These are phyloP conservation scores for Cutaneotrichosporon mucoides DNA, from an alignment of 1,284 basidiomycete species.

Conservation along the genomic window DNA sequence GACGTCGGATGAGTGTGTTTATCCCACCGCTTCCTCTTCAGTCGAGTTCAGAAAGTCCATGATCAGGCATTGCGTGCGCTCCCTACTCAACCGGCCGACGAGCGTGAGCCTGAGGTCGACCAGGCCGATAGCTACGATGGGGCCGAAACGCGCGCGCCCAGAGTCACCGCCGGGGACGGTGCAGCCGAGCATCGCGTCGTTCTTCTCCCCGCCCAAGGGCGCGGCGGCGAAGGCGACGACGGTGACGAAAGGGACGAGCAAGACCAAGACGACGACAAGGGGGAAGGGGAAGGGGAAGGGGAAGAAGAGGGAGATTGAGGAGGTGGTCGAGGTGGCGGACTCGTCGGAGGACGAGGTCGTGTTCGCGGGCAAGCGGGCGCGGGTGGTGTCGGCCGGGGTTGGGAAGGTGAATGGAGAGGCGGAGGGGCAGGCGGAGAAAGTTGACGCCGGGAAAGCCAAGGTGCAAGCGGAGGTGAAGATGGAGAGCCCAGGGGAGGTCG, in stretches of 20 bases:
- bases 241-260: too few relatives aligned
- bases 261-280: too few relatives aligned
- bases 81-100: too few relatives aligned
- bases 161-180: constrained; percentile 14
- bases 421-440: neutral
- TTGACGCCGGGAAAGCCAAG: neutral
- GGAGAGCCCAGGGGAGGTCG: neutral
- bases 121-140: neutral
- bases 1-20: constrained; percentile 7
- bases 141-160: constrained; percentile 14
- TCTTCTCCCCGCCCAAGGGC: constrained; percentile 39
- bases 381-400: neutral
- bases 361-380: neutral
- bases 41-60: too few relatives aligned
- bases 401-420: neutral
- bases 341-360: constrained; percentile 29
- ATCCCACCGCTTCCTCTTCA: neutral
- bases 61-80: too few relatives aligned
- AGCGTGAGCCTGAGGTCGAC: neutral
- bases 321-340: constrained; percentile 32
- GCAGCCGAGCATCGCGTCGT: constrained; percentile 32
- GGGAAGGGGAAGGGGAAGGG: too few relatives aligned
- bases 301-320: neutral
- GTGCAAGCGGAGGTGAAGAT: neutral
- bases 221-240: constrained; percentile 1